These are phyloP conservation scores for Amanita pseudoporphyria DNA, from an alignment of 768 basidiomycete species.

Conservation along the genomic window DNA sequence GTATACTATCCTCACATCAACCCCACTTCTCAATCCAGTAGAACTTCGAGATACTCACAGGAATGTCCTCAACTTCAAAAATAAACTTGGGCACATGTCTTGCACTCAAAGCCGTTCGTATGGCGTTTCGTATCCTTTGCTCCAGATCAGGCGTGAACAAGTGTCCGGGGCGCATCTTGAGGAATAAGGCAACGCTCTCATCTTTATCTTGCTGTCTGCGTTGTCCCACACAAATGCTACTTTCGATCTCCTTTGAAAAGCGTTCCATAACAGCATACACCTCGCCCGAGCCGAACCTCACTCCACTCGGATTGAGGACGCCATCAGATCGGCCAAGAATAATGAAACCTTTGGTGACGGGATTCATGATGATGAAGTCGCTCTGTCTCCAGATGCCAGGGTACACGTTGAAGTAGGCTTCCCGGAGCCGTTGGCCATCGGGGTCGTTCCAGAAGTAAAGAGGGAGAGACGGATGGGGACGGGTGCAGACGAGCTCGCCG, in stretches of 20 bases:
- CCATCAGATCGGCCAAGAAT: constrained; percentile 64
- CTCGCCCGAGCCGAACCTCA: constrained; percentile 77
- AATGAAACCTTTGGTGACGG: constrained; percentile 47
- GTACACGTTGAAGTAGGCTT: constrained; percentile 57
- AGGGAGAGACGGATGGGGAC: constrained; percentile 64
- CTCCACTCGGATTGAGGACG: constrained; percentile 72
- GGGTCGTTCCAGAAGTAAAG: constrained; percentile 62
- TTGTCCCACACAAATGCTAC: constrained; percentile 69
- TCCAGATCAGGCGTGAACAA: constrained; percentile 34
- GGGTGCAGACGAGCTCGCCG: constrained; percentile 60
- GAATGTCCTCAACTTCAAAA: constrained; percentile 56
- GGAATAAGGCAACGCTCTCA: constrained; percentile 68
- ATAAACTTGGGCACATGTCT: constrained; percentile 69
- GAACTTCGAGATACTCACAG: constrained; percentile 32
- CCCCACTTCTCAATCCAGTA: constrained; percentile 34
- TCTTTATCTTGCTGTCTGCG: constrained; percentile 50
- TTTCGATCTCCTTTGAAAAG: constrained; percentile 48
- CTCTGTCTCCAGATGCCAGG: constrained; percentile 67
- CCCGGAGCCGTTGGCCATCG: constrained; percentile 44
- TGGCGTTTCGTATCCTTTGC: constrained; percentile 42
- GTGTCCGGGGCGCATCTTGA: constrained; percentile 49
- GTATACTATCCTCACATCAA: constrained; percentile 40
- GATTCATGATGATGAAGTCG: constrained; percentile 60
- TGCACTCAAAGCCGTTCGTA: constrained; percentile 51
- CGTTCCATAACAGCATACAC: constrained; percentile 63